Percentiles rank a stretch among this genome's conserved stretches.
These are phyloP conservation scores for Hymenoscyphus infarciens DNA, from an alignment of 2,329 filamentous ascomycete genomes.

Conservation along the genomic window DNA sequence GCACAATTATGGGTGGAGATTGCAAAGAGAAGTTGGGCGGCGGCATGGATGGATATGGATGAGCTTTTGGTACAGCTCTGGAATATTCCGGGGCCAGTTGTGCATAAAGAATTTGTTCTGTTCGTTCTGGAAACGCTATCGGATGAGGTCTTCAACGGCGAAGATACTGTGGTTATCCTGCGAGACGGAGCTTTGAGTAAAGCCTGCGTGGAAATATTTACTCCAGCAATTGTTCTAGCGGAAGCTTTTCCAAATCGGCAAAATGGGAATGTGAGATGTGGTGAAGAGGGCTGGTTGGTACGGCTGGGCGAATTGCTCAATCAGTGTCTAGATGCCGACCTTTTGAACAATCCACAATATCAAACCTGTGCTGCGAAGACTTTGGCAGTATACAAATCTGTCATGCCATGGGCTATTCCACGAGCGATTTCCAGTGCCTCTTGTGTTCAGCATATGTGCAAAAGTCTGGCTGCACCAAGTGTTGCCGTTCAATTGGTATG, in stretches of 20 bases:
- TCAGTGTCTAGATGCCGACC: constrained; percentile 65
- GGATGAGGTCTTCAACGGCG: constrained; percentile 88
- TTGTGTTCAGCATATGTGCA: constrained; percentile 67
- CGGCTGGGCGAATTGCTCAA: constrained; percentile 72
- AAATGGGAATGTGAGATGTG: constrained; percentile 62
- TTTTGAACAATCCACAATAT: constrained; percentile 63
- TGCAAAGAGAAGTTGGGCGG: constrained; percentile 88
- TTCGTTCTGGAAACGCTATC: constrained; percentile 87
- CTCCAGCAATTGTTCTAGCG: constrained; percentile 68
- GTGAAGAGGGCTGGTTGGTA: constrained; percentile 81
- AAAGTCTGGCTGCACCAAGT: constrained; percentile 65
- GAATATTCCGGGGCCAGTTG: constrained; percentile 61
- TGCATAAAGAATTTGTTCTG: constrained; percentile 80
- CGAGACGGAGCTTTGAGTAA: constrained; percentile 82
- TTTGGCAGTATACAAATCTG: constrained; percentile 71
- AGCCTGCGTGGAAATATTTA: constrained; percentile 91
- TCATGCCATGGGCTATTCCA: constrained; percentile 84
- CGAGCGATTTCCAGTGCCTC: constrained; percentile 71
- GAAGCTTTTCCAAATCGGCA: constrained; percentile 75
- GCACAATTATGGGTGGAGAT: constrained; percentile 93
- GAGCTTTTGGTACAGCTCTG: constrained; percentile 75
- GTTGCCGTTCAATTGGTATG: constrained; percentile 71
- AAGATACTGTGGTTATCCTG: constrained; percentile 80
- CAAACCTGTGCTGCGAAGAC: constrained; percentile 71
- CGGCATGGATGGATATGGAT: constrained; percentile 95